Conservation (phyloP, 176 grass and related monocot genomes). For the Oryza nivara region DNA sequence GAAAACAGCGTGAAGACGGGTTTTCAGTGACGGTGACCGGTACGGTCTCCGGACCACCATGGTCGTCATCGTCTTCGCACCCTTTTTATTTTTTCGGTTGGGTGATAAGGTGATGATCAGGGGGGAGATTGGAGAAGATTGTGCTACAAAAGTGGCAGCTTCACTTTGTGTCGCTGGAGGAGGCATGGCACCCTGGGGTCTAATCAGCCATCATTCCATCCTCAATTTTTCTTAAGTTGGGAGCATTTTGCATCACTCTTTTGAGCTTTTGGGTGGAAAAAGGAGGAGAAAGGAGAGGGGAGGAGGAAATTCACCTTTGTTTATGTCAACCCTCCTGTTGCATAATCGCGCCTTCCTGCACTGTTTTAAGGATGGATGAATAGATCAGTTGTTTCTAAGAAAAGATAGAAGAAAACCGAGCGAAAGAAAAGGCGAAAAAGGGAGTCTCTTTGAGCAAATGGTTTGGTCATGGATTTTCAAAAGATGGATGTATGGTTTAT, state of each 20-base stretch:
- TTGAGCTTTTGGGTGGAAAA: background rate
- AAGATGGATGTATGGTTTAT: slow-evolving; percentile 40
- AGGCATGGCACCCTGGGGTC: slow-evolving; percentile 21
- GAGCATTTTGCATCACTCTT: slow-evolving; percentile 47
- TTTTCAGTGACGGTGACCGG: slow-evolving; percentile 49
- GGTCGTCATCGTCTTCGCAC: background rate
- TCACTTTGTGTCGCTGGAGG: slow-evolving; percentile 45
- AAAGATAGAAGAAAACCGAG: background rate
- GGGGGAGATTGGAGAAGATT: slow-evolving; percentile 4
- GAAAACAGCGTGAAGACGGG: slow-evolving; percentile 31
- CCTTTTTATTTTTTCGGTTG: slow-evolving; percentile 18
- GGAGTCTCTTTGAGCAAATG: slow-evolving; percentile 35
- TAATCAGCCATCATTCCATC: slow-evolving; percentile 48
- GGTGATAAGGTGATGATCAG: slow-evolving; percentile 41
- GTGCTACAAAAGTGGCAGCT: slow-evolving; percentile 33
- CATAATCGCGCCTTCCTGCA: background rate
- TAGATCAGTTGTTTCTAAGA: slow-evolving; percentile 29
- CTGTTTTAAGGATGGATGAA: slow-evolving; percentile 46
- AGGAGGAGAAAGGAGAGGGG: background rate
- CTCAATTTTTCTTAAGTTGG: slow-evolving; percentile 43
- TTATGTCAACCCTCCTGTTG: slow-evolving; percentile 40
- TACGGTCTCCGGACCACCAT: background rate
- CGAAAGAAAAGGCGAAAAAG: slow-evolving; percentile 32
- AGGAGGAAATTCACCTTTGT: slow-evolving; percentile 41
- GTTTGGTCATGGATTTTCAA: slow-evolving; percentile 31